Evolutionary conservation across 108 stramenopile genomes (phyloP).

Genomic region (Nitzschia sp.): DNA sequence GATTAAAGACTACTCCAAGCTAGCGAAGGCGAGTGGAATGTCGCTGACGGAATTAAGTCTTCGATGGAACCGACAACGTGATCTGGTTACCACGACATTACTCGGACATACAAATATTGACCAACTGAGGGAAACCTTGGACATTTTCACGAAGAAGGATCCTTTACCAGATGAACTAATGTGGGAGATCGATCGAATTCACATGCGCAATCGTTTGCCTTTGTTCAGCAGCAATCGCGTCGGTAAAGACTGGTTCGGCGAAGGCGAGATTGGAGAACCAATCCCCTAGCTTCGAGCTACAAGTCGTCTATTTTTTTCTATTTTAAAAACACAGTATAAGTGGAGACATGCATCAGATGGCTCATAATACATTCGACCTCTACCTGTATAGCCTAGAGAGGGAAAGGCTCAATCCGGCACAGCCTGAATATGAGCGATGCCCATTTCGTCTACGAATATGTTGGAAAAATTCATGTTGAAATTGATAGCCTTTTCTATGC

Average conservation of each 20-base stretch:
- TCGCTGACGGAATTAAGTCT: slow-evolving; percentile 77
- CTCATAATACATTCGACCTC: no score
- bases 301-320: background rate
- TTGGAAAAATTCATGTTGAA: no score
- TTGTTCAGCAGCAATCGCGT: slow-evolving; percentile 76
- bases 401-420: no score
- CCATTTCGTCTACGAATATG: no score
- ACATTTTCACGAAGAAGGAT: slow-evolving; percentile 65
- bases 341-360: no score
- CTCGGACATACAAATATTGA: slow-evolving; percentile 81
- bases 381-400: no score
- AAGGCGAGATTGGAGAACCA: slow-evolving; percentile 88
- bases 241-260: slow-evolving; percentile 86
- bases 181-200: slow-evolving; percentile 90
- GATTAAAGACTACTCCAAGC: slow-evolving; percentile 66
- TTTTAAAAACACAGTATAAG: no score
- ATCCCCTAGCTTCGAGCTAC: slow-evolving; percentile 58
- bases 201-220: slow-evolving; percentile 88
- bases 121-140: slow-evolving; percentile 73
- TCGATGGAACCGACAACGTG: slow-evolving; percentile 79
- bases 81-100: slow-evolving; percentile 82
- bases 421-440: no score
- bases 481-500: no score
- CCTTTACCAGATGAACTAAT: slow-evolving; percentile 72
- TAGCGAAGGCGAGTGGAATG: slow-evolving; percentile 75